Conservation (phyloP, 2,329 filamentous ascomycete species). For the Trichoderma breve region DNA sequence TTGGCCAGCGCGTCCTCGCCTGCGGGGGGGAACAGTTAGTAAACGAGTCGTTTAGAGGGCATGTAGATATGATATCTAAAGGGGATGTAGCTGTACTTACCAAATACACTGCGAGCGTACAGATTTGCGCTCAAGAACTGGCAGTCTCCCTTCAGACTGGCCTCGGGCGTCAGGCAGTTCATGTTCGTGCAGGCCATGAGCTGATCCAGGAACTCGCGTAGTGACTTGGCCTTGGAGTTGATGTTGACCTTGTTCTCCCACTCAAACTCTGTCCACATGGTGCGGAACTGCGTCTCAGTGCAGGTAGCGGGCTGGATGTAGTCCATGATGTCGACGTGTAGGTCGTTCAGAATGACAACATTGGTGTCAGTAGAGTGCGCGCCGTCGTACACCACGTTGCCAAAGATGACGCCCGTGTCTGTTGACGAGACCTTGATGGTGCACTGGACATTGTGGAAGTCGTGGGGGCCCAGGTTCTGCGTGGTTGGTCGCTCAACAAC, state of each 20-base stretch:
- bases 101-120: slow-evolving; percentile 95
- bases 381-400: slow-evolving; percentile 96
- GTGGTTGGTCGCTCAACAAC: slow-evolving; percentile 95
- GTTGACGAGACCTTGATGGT: slow-evolving; percentile 99
- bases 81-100: slow-evolving; percentile 57
- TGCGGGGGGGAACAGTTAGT: slow-evolving; percentile 37
- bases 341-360: slow-evolving; percentile 95
- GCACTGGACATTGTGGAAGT: slow-evolving; percentile 97
- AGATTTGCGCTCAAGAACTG: slow-evolving; percentile 97
- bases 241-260: slow-evolving; percentile 99
- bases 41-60: background rate
- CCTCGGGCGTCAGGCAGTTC: slow-evolving; percentile 95
- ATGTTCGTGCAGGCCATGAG: slow-evolving; percentile 99
- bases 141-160: slow-evolving; percentile 93
- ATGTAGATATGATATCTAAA: background rate
- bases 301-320: slow-evolving; percentile 97
- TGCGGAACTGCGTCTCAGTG: slow-evolving; percentile 96
- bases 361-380: slow-evolving; percentile 89
- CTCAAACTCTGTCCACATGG: slow-evolving; percentile 99
- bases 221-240: slow-evolving; percentile 90
- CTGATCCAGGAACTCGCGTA: slow-evolving; percentile 88
- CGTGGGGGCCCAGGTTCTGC: slow-evolving; percentile 90
- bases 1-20: slow-evolving; percentile 98
- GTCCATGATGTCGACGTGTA: slow-evolving; percentile 99
- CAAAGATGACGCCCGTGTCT: slow-evolving; percentile 97